Base-by-base conservation (phyloP, 2,329 filamentous ascomycete species). In the Rhynchosporium secalis region DNA sequence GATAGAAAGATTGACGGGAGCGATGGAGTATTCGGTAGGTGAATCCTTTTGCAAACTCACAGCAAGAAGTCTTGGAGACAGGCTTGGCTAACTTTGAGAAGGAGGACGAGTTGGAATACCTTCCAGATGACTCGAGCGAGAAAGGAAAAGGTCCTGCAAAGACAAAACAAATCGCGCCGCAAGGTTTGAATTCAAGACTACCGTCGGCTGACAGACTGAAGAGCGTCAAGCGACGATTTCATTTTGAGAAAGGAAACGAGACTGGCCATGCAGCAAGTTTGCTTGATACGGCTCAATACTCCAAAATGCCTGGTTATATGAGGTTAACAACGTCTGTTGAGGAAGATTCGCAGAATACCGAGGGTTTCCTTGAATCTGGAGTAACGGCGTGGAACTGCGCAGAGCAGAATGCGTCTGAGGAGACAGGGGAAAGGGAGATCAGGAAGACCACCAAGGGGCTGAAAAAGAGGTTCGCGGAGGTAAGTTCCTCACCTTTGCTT, bases 71-170 rank as follows among this genome's bases (percentile, higher is more conserved):
- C 15, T 26, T 43, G 8, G 20, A 10, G 9, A 5, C 33, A 10
- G 33, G 33, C 33, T 36, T 26, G 28, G 10, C 38, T n/a, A 1
- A 43, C 29, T 29, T 10, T 6, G 2, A 33, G 29, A n/a, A 31
- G 26, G 26, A 45, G 12, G 40, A 46, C 10, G 56, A 58, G 15
- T 4, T 49, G 2, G 56, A 49, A 2, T 52, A 15, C 10, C n/a
- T 52, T 10, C 47, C 57, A 33, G 47, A 52, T 0, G 26, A 33
- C 13, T 52, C 47, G 12, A 40, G 3, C 2, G 33, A 20, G 12
- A 52, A 59, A 26, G 54, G 54, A 8, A 56, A 56, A 31, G 54
- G 54, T 4, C 40, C 15, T 31, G 54, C 54, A 6, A 5, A 26
- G 9, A 56, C n/a, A 40, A 56, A 52, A 28, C 12, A 13, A 1